Percentiles rank a stretch among this genome's conserved stretches.
These are phyloP conservation scores for Acer saccharum DNA, from an alignment of 345 rosid species.

Conservation along the genomic window DNA sequence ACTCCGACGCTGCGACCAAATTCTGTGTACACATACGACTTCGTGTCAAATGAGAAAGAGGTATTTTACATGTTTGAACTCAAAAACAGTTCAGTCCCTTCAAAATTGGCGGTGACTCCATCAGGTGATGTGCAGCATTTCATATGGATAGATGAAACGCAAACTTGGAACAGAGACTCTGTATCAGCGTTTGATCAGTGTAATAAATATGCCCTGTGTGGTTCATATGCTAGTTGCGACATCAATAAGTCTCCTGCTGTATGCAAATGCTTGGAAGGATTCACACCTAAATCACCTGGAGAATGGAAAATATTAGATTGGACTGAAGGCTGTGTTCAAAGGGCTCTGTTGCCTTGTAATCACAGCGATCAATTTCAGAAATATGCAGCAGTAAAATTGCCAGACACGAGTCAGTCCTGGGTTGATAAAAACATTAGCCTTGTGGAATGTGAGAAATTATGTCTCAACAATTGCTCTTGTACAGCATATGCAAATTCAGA, in stretches of 20 bases:
- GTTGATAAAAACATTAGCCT: conserved; percentile 10
- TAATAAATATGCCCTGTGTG: conserved; percentile 20
- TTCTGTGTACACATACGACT: too few relatives aligned
- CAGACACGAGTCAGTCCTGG: conserved; percentile 17
- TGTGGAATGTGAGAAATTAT: conserved; percentile 11
- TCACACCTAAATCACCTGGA: not conserved
- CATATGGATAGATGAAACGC: conserved; percentile 10
- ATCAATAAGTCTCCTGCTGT: not conserved
- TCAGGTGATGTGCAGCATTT: not conserved
- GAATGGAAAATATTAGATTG: conserved; percentile 15
- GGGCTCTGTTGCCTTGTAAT: conserved; percentile 10
- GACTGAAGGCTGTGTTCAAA: conserved; percentile 22
- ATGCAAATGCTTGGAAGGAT: conserved; percentile 24
- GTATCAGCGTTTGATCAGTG: conserved; percentile 9
- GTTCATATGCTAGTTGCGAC: conserved; percentile 16
- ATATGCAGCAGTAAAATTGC: conserved; percentile 12
- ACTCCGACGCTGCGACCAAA: too few relatives aligned
- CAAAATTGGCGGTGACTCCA: too few relatives aligned
- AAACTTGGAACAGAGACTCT: not conserved
- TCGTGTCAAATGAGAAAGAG: too few relatives aligned
- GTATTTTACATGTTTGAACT: too few relatives aligned
- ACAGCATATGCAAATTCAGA: conserved; percentile 26
- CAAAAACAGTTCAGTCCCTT: too few relatives aligned
- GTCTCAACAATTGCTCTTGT: conserved; percentile 29
- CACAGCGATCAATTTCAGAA: conserved; percentile 8